These are phyloP conservation scores for Macrophomina pseudophaseolina DNA, from an alignment of 2,329 filamentous ascomycete species.

Conservation along the genomic window DNA sequence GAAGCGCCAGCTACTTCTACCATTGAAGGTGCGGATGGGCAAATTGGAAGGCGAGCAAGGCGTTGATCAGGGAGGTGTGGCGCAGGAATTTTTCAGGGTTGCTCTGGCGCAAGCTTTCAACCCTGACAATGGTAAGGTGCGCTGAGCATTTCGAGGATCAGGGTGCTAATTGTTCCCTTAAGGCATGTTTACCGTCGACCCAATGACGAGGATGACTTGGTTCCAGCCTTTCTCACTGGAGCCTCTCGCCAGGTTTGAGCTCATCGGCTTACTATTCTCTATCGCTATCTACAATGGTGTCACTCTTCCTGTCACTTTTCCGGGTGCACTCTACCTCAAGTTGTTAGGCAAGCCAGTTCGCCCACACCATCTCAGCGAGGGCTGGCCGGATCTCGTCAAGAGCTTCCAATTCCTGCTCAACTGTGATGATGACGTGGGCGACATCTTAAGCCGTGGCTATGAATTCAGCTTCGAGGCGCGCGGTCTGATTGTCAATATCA, in stretches of 20 bases:
- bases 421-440: constrained; percentile 83
- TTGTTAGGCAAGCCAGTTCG: constrained; percentile 73
- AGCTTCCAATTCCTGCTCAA: constrained; percentile 74
- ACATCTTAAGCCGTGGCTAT: constrained; percentile 83
- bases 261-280: constrained; percentile 85
- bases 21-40: constrained; percentile 86
- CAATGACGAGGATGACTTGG: constrained; percentile 80
- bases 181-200: constrained; percentile 79
- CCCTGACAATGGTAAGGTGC: constrained; percentile 68
- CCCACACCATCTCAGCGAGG: constrained; percentile 81
- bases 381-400: constrained; percentile 81
- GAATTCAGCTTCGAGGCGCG: constrained; percentile 75
- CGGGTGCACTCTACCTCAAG: constrained; percentile 80
- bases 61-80: constrained; percentile 90
- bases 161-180: not conserved
- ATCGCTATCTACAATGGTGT: constrained; percentile 92
- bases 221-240: constrained; percentile 83
- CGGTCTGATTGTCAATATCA: constrained; percentile 58
- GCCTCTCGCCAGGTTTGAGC: constrained; percentile 86
- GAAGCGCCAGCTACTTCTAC: constrained; percentile 78
- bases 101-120: constrained; percentile 80
- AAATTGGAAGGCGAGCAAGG: constrained; percentile 83
- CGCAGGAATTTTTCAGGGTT: constrained; percentile 93
- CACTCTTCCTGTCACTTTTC: constrained; percentile 88
- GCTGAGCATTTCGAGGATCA: not conserved